Base-by-base conservation (phyloP, 495 filamentous ascomycete species). In the Gamarada debralockiae region DNA sequence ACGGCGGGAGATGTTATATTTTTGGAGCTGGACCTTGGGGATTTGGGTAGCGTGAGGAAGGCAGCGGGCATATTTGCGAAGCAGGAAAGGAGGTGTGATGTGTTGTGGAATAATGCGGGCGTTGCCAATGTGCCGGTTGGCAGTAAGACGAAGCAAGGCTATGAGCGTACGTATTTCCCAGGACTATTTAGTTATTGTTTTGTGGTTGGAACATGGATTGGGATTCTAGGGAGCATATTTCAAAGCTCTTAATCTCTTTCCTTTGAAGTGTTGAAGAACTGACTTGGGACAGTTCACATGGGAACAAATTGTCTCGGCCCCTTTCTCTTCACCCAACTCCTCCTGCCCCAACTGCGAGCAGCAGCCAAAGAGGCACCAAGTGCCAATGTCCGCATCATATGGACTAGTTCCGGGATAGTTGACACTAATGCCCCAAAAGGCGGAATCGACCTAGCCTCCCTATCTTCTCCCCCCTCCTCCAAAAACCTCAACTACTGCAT, bases 41-140 rank as follows among this genome's bases (percentile, higher is more conserved):
- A 82, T 53, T 67, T 83, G 9, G 58, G 60, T 4, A 75, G 0
- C 64, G 75, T 0, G n/a, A n/a, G n/a, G n/a, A n/a, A n/a, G n/a
- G 79, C 70, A 3, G 22, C 72, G 6, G 50, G 55, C 3, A 76
- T 80, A 56, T 57, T 62, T 4, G 41, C 51, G n/a, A n/a, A n/a
- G 0, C 48, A 65, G 29, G 74, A 80, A 60, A 55, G 52, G 3
- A 56, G 69, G 12, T 67, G 83, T 0, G 73, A 83, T 49, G 71
- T 80, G 8, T 65, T 83, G 0, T 81, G 67, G 56, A 81, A 81
- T 55, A 81, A 83, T 53, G 78, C 80, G 0, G 80, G 79, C 6
- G 62, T 82, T 23, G 60, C 59, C 53, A 45, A 47, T 0, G 57
- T 62, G 6, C 55, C 58, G 7, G 21, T 36, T 3, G 66, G 65